Evolutionary conservation across 2,329 filamentous ascomycete species (phyloP).

Genomic region (Colletotrichum sp.): DNA sequence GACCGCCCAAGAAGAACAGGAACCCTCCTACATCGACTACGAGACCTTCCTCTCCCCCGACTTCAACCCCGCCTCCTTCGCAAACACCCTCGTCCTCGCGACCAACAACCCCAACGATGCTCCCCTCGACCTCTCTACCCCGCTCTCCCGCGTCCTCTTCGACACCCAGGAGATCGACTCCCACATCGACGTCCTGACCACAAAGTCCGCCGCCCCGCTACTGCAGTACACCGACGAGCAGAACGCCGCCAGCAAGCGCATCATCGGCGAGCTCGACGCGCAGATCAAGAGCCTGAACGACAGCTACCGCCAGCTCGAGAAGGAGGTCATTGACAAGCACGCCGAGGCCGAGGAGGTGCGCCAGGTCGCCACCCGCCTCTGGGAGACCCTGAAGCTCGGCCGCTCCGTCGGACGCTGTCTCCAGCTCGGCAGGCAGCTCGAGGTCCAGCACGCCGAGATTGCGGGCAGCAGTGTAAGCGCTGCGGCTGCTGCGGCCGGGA

Average conservation of each 20-base stretch:
- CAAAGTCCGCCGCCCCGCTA: constrained; percentile 80
- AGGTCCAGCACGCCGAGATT: constrained; percentile 81
- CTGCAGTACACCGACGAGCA: constrained; percentile 79
- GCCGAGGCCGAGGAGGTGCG: constrained; percentile 77
- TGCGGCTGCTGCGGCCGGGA: constrained; percentile 38
- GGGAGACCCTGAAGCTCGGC: constrained; percentile 79
- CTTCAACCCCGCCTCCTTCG: constrained; percentile 83
- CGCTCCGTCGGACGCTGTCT: constrained; percentile 80
- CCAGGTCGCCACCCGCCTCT: constrained; percentile 77
- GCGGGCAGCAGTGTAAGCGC: constrained; percentile 39
- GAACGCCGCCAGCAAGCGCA: constrained; percentile 72
- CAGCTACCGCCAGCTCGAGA: constrained; percentile 84
- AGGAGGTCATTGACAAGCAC: constrained; percentile 85
- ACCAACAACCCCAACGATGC: constrained; percentile 94
- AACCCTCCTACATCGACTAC: constrained; percentile 93
- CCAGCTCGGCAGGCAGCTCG: constrained; percentile 82
- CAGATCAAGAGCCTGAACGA: constrained; percentile 83
- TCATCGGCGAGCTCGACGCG: constrained; percentile 78
- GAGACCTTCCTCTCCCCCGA: constrained; percentile 84
- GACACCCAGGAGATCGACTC: constrained; percentile 97
- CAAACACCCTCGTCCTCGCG: constrained; percentile 84
- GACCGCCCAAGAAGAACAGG: constrained; percentile 49
- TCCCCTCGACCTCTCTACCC: constrained; percentile 90
- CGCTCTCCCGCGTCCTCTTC: constrained; percentile 91
- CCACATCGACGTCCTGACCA: constrained; percentile 89